A percentile compares a stretch with the other conserved stretches of the same genome.
Evolutionary conservation across 2,329 filamentous ascomycete genomes (phyloP).

Genomic region (Calonectria honghensis): DNA sequence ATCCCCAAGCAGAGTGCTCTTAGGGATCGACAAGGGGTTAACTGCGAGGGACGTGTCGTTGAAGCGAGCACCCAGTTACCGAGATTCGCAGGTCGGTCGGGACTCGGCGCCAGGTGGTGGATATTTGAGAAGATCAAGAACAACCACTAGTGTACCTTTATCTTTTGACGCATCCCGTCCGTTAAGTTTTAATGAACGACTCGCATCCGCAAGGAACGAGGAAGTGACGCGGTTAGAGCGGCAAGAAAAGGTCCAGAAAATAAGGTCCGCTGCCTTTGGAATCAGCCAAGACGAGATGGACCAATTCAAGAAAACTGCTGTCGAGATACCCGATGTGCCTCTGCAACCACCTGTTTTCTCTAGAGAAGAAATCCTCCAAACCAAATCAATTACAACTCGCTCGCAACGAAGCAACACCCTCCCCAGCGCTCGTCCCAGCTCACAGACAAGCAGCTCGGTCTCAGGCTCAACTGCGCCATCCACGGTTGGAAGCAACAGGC

Average conservation of each 20-base stretch:
- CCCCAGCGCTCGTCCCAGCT: slow-evolving; percentile 56
- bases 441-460: slow-evolving; percentile 44
- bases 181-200: slow-evolving; percentile 87
- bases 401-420: slow-evolving; percentile 67
- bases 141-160: slow-evolving; percentile 57
- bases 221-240: slow-evolving; percentile 71
- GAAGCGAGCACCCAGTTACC: slow-evolving; percentile 79
- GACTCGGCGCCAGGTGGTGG: slow-evolving; percentile 56
- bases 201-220: slow-evolving; percentile 80
- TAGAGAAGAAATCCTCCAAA: slow-evolving; percentile 75
- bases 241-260: slow-evolving; percentile 70
- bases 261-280: slow-evolving; percentile 74
- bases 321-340: slow-evolving; percentile 71
- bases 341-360: slow-evolving; percentile 72
- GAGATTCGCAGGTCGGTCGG: slow-evolving; percentile 49
- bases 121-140: slow-evolving; percentile 67
- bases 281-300: slow-evolving; percentile 77
- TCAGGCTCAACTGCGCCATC: slow-evolving; percentile 38
- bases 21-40: slow-evolving; percentile 94
- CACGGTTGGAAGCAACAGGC: slow-evolving; percentile 42
- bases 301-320: slow-evolving; percentile 74
- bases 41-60: slow-evolving; percentile 89
- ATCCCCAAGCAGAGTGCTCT: slow-evolving; percentile 85
- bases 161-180: slow-evolving; percentile 62
- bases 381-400: slow-evolving; percentile 51